Evolutionary conservation across 1,284 basidiomycete genomes (phyloP).

Genomic region (Ganoderma lucidum): DNA sequence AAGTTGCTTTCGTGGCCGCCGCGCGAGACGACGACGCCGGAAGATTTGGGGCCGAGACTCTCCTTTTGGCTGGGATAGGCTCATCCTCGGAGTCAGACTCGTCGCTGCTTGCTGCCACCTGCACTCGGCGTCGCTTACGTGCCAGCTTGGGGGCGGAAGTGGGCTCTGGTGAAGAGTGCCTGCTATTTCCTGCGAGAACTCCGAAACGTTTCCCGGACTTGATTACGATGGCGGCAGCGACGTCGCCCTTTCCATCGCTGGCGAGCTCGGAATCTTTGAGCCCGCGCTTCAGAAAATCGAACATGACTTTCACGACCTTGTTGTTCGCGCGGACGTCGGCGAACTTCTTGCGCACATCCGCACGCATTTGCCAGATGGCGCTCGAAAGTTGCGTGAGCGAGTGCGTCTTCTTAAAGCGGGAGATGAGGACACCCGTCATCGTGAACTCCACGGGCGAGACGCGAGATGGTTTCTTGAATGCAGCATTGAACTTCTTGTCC

Average conservation of each 20-base stretch:
- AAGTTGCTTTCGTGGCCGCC: background rate
- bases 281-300: conserved; percentile 47
- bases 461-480: conserved; percentile 50
- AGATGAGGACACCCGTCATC: conserved; percentile 56
- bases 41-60: conserved; percentile 13
- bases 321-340: conserved; percentile 53
- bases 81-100: conserved; percentile 24
- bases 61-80: conserved; percentile 18
- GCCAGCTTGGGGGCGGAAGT: conserved; percentile 3
- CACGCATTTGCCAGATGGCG: conserved; percentile 52
- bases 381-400: conserved; percentile 52
- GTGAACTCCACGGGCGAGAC: conserved; percentile 58
- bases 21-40: conserved; percentile 8
- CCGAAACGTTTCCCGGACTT: background rate
- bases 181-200: background rate
- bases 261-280: conserved; percentile 31
- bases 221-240: conserved; percentile 30
- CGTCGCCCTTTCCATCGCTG: conserved; percentile 38
- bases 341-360: conserved; percentile 49
- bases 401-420: conserved; percentile 43
- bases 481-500: conserved; percentile 45
- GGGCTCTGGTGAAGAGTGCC: background rate
- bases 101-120: conserved; percentile 17
- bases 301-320: conserved; percentile 49
- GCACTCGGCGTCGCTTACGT: conserved; percentile 21